Evolutionary conservation across 768 basidiomycete genomes (phyloP).

Genomic region (Termitomyces sp.): DNA sequence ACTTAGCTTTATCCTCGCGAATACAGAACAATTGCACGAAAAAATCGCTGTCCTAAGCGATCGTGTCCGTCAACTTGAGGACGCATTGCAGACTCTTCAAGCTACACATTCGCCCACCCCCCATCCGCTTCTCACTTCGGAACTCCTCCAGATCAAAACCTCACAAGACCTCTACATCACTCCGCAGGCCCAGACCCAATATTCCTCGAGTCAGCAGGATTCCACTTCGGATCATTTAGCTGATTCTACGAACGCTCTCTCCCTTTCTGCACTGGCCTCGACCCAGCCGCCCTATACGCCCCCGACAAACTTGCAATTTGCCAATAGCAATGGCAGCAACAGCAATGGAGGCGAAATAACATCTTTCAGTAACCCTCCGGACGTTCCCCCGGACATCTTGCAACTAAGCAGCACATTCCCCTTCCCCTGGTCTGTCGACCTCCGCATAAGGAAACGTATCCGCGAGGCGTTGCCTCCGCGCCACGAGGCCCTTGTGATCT

Average conservation of each 20-base stretch:
- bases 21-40: conserved; percentile 62
- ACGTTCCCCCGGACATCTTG: conserved; percentile 45
- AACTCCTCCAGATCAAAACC: conserved; percentile 60
- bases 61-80: conserved; percentile 63
- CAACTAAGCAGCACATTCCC: conserved; percentile 67
- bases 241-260: conserved; percentile 7
- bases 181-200: conserved; percentile 17
- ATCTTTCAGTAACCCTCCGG: conserved; percentile 22
- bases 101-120: conserved; percentile 32
- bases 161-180: conserved; percentile 59
- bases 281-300: conserved; percentile 13
- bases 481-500: conserved; percentile 55
- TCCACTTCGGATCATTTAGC: conserved; percentile 7
- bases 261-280: conserved; percentile 4
- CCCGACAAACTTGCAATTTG: not conserved
- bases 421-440: conserved; percentile 64
- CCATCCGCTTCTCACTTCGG: conserved; percentile 58
- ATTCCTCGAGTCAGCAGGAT: not conserved
- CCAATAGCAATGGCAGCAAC: not conserved
- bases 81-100: conserved; percentile 48
- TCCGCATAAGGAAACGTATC: conserved; percentile 60
- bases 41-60: conserved; percentile 60
- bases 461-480: conserved; percentile 59
- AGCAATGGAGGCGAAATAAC: conserved; percentile 4
- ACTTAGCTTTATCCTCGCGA: conserved; percentile 61